Base-by-base conservation (phyloP, 352 stramenopile genomes). In the Globisporangium canariense region DNA sequence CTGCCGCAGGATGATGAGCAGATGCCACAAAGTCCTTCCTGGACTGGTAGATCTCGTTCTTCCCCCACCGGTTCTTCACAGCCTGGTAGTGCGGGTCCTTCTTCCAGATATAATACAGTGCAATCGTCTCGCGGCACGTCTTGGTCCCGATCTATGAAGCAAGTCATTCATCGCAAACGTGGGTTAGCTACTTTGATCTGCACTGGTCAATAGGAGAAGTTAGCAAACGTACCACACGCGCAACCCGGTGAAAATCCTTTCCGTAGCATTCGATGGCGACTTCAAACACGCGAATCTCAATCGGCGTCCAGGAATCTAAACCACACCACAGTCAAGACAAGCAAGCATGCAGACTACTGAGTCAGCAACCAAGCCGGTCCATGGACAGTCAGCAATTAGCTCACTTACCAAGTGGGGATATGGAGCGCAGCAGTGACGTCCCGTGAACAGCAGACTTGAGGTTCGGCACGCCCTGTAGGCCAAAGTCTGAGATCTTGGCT, bases 71-170 rank as follows among this genome's bases (percentile, higher is more conserved):
- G 47, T 87, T 90, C 63, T 93, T 93, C 30, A 93, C 76, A 22
- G 87, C 74, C 77, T 90, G 76, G 63, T 91, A 92, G 52, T 93
- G 83, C n/a, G 78, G 77, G 69, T 92, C 83, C 41, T 90, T 91
- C 70, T 96, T 96, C 87, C 87, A 96, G 46, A 94, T 57, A 67
- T 96, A 96, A 68, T 94, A 96, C 59, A 96, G 86, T 40, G 85
- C 80, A 54, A 96, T 78, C 22, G 91, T 82, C 32, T 96, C 79
- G 60, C 69, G 62, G 55, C 77, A 91, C 14, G 80, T 77, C 59
- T 96, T 96, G 46, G 66, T 83, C 8, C 63, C 68, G 52, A 94
- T 78, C 86, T 96, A 11, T 20, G 55, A n/a, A n/a, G 41, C 10
- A 36, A 47, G 14, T n/a, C 8, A 58, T 46, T 18, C 11, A 60